These are phyloP conservation scores for Mycena haematopus DNA, from an alignment of 768 basidiomycete species.

Conservation along the genomic window DNA sequence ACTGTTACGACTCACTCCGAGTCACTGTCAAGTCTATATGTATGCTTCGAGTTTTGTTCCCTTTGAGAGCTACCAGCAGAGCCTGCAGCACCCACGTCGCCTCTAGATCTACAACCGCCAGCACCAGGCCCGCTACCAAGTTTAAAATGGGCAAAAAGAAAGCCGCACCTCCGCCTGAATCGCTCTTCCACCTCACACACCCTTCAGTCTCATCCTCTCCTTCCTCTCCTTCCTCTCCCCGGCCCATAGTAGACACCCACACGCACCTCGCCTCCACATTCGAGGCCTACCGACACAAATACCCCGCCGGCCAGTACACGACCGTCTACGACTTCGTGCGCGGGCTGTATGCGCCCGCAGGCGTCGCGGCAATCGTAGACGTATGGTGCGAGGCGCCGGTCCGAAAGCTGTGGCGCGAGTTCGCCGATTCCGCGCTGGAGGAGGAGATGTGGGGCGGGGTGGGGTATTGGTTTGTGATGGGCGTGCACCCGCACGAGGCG, in stretches of 20 bases:
- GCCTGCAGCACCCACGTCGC: too few species aligned
- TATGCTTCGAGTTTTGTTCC: too few species aligned
- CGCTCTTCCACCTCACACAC: too few species aligned
- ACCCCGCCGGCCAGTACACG: slow-evolving; percentile 58
- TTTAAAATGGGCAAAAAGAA: too few species aligned
- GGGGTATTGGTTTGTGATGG: slow-evolving; percentile 86
- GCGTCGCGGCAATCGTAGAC: slow-evolving; percentile 75
- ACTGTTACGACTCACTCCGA: too few species aligned
- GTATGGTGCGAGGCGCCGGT: slow-evolving; percentile 91
- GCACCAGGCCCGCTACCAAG: too few species aligned
- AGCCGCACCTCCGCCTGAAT: too few species aligned
- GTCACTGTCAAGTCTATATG: too few species aligned
- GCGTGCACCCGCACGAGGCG: slow-evolving; percentile 69
- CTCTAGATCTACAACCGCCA: too few species aligned
- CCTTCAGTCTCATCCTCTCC: too few species aligned
- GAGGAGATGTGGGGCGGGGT: slow-evolving; percentile 69
- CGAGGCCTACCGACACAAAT: slow-evolving; percentile 63
- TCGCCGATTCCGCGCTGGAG: slow-evolving; percentile 74
- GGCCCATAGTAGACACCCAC: slow-evolving; percentile 76
- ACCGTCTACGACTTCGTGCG: slow-evolving; percentile 75
- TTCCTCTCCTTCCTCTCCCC: too few species aligned
- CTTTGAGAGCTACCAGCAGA: too few species aligned
- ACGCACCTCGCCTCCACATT: slow-evolving; percentile 84
- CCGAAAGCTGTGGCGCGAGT: slow-evolving; percentile 63
- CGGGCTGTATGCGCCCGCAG: slow-evolving; percentile 61